phyloP scores from a whole-genome alignment of 192 early-diverging fungal species.

The Mycoemilia scoparia region DNA sequence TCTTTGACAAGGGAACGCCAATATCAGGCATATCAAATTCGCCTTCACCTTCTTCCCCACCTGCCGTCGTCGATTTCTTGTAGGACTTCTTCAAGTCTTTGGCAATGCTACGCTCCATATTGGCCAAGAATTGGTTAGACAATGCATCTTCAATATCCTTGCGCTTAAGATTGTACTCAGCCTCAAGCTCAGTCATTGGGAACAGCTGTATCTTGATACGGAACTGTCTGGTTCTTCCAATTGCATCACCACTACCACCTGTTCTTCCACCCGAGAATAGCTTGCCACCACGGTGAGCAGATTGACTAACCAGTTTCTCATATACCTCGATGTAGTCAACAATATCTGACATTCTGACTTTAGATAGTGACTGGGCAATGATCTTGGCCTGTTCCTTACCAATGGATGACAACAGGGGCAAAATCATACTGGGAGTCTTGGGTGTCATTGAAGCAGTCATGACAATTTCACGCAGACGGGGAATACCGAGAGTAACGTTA shows the following conservation, averaged over 20 bases:
- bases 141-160: constrained; percentile 55
- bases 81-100: constrained; percentile 55
- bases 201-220: constrained; percentile 73
- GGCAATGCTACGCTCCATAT: constrained; percentile 55
- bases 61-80: constrained; percentile 4
- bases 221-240: constrained; percentile 50
- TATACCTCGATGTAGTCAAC: constrained; percentile 70
- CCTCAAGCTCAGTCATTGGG: constrained; percentile 50
- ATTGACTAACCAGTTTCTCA: constrained; percentile 47
- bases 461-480: constrained; percentile 96
- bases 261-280: no score
- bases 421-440: constrained; percentile 85
- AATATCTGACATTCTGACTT: constrained; percentile 64
- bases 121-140: constrained; percentile 49
- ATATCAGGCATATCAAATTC: constrained; percentile 5
- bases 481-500: constrained; percentile 99
- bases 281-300: constrained; percentile 6
- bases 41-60: constrained; percentile 8
- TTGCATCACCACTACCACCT: constrained; percentile 14
- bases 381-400: constrained; percentile 38
- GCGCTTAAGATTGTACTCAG: constrained; percentile 53
- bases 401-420: constrained; percentile 53
- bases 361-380: constrained; percentile 54
- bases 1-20: constrained; percentile 14
- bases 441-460: constrained; percentile 89